Conservation (phyloP, 331 rosid genomes). For the Arachis monticola region DNA sequence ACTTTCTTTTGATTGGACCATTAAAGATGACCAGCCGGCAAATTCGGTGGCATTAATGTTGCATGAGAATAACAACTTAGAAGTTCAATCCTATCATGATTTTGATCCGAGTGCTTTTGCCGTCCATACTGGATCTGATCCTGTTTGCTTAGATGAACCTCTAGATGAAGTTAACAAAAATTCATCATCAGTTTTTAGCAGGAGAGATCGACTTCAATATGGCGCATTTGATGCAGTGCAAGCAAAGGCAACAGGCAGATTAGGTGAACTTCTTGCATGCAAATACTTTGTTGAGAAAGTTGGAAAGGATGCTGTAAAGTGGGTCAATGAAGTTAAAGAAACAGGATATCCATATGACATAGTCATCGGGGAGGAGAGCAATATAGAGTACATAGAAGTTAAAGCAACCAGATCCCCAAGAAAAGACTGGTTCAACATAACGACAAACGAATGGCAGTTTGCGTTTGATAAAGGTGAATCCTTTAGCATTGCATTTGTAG, state of each 20-base stretch:
- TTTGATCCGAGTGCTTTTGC: slow-evolving; percentile 36
- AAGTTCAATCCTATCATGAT: slow-evolving; percentile 40
- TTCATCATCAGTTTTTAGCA: slow-evolving; percentile 41
- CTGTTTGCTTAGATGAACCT: slow-evolving; percentile 37
- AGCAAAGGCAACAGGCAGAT: slow-evolving; percentile 64
- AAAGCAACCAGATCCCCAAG: slow-evolving; percentile 74
- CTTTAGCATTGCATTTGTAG: slow-evolving; percentile 78
- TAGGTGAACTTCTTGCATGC: slow-evolving; percentile 80
- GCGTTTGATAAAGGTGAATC: slow-evolving; percentile 76
- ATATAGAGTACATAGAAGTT: slow-evolving; percentile 72
- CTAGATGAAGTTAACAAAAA: slow-evolving; percentile 18
- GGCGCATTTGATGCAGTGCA: slow-evolving; percentile 62
- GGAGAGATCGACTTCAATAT: slow-evolving; percentile 54
- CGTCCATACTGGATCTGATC: slow-evolving; percentile 35
- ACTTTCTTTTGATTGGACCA: slow-evolving; percentile 51
- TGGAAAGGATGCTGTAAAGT: slow-evolving; percentile 55
- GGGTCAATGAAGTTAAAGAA: slow-evolving; percentile 80
- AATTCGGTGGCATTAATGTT: slow-evolving; percentile 46
- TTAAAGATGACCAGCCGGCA: slow-evolving; percentile 44
- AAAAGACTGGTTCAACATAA: slow-evolving; percentile 87
- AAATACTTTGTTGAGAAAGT: slow-evolving; percentile 58
- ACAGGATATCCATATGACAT: slow-evolving; percentile 85
- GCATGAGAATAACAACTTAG: slow-evolving; percentile 44
- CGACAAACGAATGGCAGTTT: slow-evolving; percentile 81
- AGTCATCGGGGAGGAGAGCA: slow-evolving; percentile 51